phyloP scores from a whole-genome alignment of 129 eudicot species.

The Tanacetum coccineum region DNA sequence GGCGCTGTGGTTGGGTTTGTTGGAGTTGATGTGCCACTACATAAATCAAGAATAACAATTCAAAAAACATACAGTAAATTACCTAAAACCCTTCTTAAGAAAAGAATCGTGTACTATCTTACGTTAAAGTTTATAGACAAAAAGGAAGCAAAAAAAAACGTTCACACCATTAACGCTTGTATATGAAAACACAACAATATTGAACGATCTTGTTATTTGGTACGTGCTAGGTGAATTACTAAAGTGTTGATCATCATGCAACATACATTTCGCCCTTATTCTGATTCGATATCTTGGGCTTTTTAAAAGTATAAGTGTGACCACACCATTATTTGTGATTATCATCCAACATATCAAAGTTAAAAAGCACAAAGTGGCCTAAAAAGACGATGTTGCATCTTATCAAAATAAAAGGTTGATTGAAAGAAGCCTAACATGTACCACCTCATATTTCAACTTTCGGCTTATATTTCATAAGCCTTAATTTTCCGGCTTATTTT shows the following conservation, averaged over 20 bases:
- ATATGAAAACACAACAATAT: not conserved
- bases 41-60: not conserved
- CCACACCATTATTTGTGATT: constrained; percentile 12
- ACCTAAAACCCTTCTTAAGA: not conserved
- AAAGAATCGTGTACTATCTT: not conserved
- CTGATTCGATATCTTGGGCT: not conserved
- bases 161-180: not conserved
- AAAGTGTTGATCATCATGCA: not conserved
- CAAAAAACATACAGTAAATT: not conserved
- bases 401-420: constrained; percentile 10
- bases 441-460: constrained; percentile 2
- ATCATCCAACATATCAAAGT: not conserved
- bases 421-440: not conserved
- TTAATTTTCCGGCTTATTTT: too few species aligned
- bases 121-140: not conserved
- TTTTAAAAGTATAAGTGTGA: constrained; percentile 4
- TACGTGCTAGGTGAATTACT: not conserved
- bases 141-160: too few species aligned
- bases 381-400: constrained; percentile 1
- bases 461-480: too few species aligned
- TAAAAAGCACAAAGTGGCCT: constrained; percentile 13
- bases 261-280: not conserved
- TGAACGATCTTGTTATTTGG: not conserved
- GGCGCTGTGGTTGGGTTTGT: constrained; percentile 36
- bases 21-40: constrained; percentile 36